Percentiles rank a stretch among this genome's conserved stretches.
phyloP scores from a whole-genome alignment of 768 basidiomycete species.

The Leccinum pellstonianum region DNA sequence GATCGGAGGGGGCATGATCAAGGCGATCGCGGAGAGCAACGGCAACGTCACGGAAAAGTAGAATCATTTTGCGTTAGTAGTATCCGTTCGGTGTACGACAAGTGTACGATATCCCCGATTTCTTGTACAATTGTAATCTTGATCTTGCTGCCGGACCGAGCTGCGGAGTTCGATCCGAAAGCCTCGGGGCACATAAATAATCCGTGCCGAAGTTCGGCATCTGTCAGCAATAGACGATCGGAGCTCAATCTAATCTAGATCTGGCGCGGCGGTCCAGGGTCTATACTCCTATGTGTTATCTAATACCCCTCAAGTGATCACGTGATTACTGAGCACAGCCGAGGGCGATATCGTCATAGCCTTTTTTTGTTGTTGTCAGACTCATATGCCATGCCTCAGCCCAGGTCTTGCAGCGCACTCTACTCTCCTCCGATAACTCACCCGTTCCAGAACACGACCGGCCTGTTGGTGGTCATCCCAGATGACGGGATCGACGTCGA shows the following conservation, averaged over 20 bases:
- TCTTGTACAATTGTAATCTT: neutral
- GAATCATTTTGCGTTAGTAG: neutral
- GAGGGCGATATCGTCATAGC: neutral
- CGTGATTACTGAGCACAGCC: neutral
- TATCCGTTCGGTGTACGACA: neutral
- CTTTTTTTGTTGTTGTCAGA: neutral
- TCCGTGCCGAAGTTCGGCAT: neutral
- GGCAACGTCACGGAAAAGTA: conserved; percentile 18
- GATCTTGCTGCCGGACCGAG: neutral
- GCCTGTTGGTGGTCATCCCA: conserved; percentile 54
- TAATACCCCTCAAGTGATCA: neutral
- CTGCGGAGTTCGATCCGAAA: neutral
- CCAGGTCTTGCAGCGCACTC: conserved; percentile 4
- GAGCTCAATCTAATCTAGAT: neutral
- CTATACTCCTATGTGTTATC: neutral
- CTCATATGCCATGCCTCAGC: conserved; percentile 7
- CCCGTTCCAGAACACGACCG: conserved; percentile 47
- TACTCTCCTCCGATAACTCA: conserved; percentile 23
- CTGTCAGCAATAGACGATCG: neutral
- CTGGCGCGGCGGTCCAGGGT: neutral
- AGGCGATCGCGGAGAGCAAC: conserved; percentile 68
- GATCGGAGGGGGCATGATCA: conserved; percentile 87
- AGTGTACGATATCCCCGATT: neutral
- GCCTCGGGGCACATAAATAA: neutral
- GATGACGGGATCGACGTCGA: conserved; percentile 61